Base-by-base conservation (phyloP, 2,329 filamentous ascomycete species). In the Xylariaceae sp. region DNA sequence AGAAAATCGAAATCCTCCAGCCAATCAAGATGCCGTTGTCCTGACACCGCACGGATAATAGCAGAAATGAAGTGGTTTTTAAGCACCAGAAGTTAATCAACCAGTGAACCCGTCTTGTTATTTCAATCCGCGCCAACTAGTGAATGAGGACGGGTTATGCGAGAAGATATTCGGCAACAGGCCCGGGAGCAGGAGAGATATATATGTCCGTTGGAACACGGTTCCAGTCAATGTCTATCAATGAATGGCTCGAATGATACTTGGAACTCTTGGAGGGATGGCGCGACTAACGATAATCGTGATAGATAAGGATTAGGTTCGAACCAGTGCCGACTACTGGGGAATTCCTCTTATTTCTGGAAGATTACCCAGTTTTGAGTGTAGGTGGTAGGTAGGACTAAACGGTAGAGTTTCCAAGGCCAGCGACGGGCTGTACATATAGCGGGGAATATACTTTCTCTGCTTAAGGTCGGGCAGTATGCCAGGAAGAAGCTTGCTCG, bases 61-160 rank as follows among this genome's bases (percentile, higher is more conserved):
- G 56, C 63, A 64, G 64, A 55, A 42, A 46, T 48, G 46, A 50
- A 59, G 52, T 54, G 46, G 50, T 43, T 60, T 55, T 52, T 54
- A 56, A 60, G 59, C 50, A 53, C 23, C 48, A 40, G 32, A 50
- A 54, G 44, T 57, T 43, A 54, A 42, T 61, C 47, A 29, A 44
- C 29, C 42, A 37, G 55, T 40, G 29, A 43, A 49, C 40, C 47
- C 52, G 45, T 50, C 26, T 49, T 51, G 32, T 52, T 57, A 44
- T 54, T 46, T 37, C 41, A 21, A 40, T 48, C 54, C 44, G 47
- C 19, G 51, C 52, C 51, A 55, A 52, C 47, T 54, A 42, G 20
- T 45, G 19, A 50, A 49, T 47, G 40, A 44, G 51, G 20, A 50
- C 20, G 14, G 47, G 20, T 19, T 18, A 23, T 9, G 32, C 19